phyloP scores from a whole-genome alignment of 2,329 filamentous ascomycete genomes.

The Cytospora piceae region DNA sequence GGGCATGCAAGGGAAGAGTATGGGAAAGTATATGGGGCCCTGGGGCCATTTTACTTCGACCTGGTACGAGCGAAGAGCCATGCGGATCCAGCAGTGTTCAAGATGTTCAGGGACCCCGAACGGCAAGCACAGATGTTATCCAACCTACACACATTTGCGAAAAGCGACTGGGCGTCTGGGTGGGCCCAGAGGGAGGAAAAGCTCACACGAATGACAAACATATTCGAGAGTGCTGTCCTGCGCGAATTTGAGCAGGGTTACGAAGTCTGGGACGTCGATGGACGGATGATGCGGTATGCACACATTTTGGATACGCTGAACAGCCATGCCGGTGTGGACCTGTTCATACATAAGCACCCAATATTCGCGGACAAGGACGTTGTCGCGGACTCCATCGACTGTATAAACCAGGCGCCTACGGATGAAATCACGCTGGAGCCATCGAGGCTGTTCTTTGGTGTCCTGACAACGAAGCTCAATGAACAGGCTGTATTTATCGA shows the following conservation, averaged over 20 bases:
- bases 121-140: conserved; percentile 88
- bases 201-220: conserved; percentile 71
- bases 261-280: conserved; percentile 84
- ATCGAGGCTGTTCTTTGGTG: conserved; percentile 79
- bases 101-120: conserved; percentile 84
- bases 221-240: conserved; percentile 90
- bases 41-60: conserved; percentile 89
- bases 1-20: conserved; percentile 89
- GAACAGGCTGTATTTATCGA: conserved; percentile 81
- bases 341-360: conserved; percentile 88
- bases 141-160: conserved; percentile 77
- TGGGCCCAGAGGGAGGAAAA: conserved; percentile 73
- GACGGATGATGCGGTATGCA: conserved; percentile 86
- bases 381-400: conserved; percentile 77
- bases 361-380: conserved; percentile 75
- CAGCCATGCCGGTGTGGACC: conserved; percentile 75
- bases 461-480: conserved; percentile 74
- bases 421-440: conserved; percentile 78
- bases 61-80: conserved; percentile 72
- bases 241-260: conserved; percentile 94
- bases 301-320: conserved; percentile 83
- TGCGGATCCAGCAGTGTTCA: conserved; percentile 82
- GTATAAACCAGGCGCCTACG: conserved; percentile 68
- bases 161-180: conserved; percentile 78
- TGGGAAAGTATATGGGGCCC: conserved; percentile 83